Evolutionary conservation across 495 filamentous ascomycete species (phyloP).

Genomic region (Aspergillus avenaceus): DNA sequence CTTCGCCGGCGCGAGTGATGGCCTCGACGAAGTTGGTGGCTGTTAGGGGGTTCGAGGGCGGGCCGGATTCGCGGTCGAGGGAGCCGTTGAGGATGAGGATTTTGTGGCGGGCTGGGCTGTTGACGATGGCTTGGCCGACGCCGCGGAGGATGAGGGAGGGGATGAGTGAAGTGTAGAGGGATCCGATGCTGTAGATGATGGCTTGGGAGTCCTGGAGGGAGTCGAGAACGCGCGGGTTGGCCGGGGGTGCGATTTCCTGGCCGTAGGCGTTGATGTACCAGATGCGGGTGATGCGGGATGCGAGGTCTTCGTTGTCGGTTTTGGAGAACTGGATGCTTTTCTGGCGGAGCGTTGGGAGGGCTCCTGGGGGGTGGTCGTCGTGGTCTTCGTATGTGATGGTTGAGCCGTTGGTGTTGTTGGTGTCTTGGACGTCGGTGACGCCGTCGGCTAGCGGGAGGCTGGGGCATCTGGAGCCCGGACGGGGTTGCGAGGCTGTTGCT

Average conservation of each 20-base stretch:
- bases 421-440: slow-evolving; percentile 36
- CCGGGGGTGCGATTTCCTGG: slow-evolving; percentile 74
- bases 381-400: slow-evolving; percentile 63
- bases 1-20: slow-evolving; percentile 59
- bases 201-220: slow-evolving; percentile 58
- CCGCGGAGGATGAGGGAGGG: slow-evolving; percentile 54
- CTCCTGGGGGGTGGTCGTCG: slow-evolving; percentile 85
- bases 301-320: slow-evolving; percentile 62
- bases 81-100: slow-evolving; percentile 83
- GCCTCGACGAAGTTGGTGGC: slow-evolving; percentile 77
- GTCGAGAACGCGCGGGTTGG: slow-evolving; percentile 74
- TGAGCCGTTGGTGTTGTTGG: slow-evolving; percentile 68
- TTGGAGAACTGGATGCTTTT: slow-evolving; percentile 81
- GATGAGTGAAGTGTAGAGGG: slow-evolving; percentile 76
- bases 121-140: slow-evolving; percentile 36
- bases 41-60: slow-evolving; percentile 52
- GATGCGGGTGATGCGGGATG: slow-evolving; percentile 71
- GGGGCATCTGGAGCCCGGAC: slow-evolving; percentile 26
- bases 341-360: slow-evolving; percentile 70
- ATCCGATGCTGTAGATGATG: slow-evolving; percentile 87
- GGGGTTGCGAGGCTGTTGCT: slow-evolving; percentile 44
- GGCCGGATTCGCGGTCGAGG: slow-evolving; percentile 81
- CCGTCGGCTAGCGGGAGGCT: slow-evolving; percentile 42
- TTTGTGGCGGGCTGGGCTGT: slow-evolving; percentile 56
- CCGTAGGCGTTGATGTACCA: slow-evolving; percentile 99